These are phyloP conservation scores for Aspergillus quadricinctus DNA, from an alignment of 2,329 filamentous ascomycete genomes.

Conservation along the genomic window DNA sequence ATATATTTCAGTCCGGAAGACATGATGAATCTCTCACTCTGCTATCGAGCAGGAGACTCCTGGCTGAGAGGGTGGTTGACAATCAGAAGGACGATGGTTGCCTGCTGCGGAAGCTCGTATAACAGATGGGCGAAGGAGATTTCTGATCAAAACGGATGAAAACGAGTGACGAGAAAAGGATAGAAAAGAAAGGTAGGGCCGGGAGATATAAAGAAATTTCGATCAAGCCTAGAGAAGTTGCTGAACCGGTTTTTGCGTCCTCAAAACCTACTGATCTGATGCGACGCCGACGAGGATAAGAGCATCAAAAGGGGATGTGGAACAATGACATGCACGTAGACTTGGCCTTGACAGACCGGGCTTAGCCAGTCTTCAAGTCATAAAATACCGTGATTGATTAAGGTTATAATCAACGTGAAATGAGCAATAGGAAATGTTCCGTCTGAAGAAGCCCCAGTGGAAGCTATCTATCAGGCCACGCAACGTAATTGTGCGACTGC, in stretches of 20 bases:
- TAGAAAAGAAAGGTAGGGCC: background rate
- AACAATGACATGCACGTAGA: background rate
- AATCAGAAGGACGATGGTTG: background rate
- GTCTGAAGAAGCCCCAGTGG: background rate
- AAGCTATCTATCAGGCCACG: background rate
- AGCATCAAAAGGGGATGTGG: background rate
- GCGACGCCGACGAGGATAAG: background rate
- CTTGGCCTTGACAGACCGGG: background rate
- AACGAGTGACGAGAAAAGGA: background rate
- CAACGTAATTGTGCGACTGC: background rate
- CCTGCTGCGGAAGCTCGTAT: background rate
- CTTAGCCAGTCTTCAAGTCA: background rate
- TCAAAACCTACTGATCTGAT: background rate
- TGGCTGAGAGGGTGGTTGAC: background rate
- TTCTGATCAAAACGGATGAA: background rate
- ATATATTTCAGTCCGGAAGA: constrained; percentile 40
- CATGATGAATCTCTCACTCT: constrained; percentile 19
- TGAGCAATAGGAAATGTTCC: background rate
- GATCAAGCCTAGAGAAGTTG: constrained; percentile 5
- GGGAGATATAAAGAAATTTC: constrained; percentile 15
- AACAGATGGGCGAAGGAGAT: background rate
- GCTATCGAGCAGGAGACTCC: background rate
- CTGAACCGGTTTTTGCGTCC: background rate
- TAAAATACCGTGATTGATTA: background rate
- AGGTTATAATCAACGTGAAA: background rate